Evolutionary conservation across 2,329 filamentous ascomycete species (phyloP), one percentile per base, ranked within the genome.

Genomic region (Tympanopsis confertula): DNA sequence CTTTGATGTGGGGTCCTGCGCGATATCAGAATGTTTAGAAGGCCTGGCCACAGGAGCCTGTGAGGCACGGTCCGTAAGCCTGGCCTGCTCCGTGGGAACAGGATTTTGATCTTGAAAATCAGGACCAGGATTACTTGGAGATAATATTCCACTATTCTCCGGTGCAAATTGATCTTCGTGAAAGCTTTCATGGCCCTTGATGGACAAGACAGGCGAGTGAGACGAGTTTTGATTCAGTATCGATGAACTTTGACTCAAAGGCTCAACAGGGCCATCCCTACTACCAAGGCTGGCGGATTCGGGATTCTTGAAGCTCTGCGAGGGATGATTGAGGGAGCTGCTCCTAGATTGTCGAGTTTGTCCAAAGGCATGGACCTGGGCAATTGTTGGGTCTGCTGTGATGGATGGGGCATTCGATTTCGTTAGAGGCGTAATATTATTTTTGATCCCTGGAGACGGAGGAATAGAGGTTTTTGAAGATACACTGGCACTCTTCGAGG

Each of bases 401-500:
- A 55, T 55, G 5, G 44, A 45, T 3, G 47, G 52, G 22, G 10
- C 15, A 17, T 10, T 33, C 12, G 30, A 10, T 33, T 33, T 33
- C 10, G 30, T 7, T 33, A 33, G 17, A 15, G 30, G 30, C 7
- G 15, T 15, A 33, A 15, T 17, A 17, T 10, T 10, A 7, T 10
- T 12, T 17, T 33, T 33, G 12, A 62, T 62, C 20, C 69, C 66
- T 15, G 54, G 54, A 17, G 65, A 49, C 5, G 65, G 61, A 14
- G 59, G 55, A 3, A 56, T 50, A 3, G 65, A 61, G 2, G 50
- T 54, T 41, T 61, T 68, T 3, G 67, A 61, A 5, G 55, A 52
- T 35, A 62, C 59, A 14, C 59, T 59, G 14, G 54, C 53, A 10
- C 57, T 53, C 41, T 54, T 56, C 1, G 63, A 60, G 37, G 61